These are phyloP conservation scores for Nakazawaea peltata DNA, from an alignment of 805 yeast species.

Conservation along the genomic window DNA sequence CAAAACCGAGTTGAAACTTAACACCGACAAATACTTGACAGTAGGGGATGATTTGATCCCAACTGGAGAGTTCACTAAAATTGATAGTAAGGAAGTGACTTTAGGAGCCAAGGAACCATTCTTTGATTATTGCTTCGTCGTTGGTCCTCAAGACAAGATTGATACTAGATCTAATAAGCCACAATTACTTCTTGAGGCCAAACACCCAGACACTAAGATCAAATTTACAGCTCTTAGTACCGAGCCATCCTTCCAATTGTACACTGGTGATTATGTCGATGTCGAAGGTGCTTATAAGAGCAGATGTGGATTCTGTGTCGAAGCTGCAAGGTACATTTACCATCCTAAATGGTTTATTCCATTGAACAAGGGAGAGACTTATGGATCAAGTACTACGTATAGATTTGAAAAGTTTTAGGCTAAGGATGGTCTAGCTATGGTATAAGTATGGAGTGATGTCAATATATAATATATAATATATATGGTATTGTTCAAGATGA, in stretches of 20 bases:
- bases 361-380: constrained; percentile 38
- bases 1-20: constrained; percentile 30
- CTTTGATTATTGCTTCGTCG: constrained; percentile 43
- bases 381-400: constrained; percentile 40
- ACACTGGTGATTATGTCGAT: constrained; percentile 48
- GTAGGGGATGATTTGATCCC: constrained; percentile 32
- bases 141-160: constrained; percentile 22
- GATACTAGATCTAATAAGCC: constrained; percentile 40
- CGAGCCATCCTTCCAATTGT: constrained; percentile 60
- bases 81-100: constrained; percentile 14
- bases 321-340: constrained; percentile 51
- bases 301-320: constrained; percentile 53
- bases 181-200: constrained; percentile 31
- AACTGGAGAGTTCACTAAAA: constrained; percentile 34
- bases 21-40: constrained; percentile 31
- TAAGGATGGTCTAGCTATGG: too few relatives aligned
- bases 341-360: constrained; percentile 44
- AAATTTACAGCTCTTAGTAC: constrained; percentile 41
- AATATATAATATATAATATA: too few relatives aligned
- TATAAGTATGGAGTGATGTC: too few relatives aligned
- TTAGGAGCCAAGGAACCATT: constrained; percentile 21
- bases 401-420: constrained; percentile 13
- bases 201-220: constrained; percentile 34
- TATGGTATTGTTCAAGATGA: too few relatives aligned
- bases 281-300: constrained; percentile 24